Percentiles rank a stretch among this genome's conserved stretches.
Evolutionary conservation across 2,329 filamentous ascomycete species (phyloP).

Genomic region (Aspergillus luchuensis): DNA sequence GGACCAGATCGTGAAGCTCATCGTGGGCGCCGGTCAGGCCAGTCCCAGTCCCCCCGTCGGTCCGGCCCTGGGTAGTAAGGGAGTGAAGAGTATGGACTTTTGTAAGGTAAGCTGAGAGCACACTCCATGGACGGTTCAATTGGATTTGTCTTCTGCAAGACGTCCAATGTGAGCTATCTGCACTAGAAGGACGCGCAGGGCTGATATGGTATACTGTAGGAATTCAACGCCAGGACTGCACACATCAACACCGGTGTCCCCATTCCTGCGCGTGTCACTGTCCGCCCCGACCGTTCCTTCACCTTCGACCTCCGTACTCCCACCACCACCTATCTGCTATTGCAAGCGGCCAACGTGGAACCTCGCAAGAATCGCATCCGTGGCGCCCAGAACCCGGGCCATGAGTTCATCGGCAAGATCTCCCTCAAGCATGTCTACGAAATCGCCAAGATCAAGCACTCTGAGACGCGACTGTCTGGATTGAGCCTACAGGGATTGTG

Average conservation of each 20-base stretch:
- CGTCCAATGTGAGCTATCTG: not conserved
- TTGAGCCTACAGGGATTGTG: constrained; percentile 70
- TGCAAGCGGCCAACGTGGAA: constrained; percentile 77
- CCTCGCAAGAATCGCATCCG: constrained; percentile 70
- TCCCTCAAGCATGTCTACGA: constrained; percentile 96
- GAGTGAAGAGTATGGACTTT: constrained; percentile 99
- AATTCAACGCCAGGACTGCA: constrained; percentile 93
- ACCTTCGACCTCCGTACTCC: constrained; percentile 91
- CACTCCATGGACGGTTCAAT: not conserved
- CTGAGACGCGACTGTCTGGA: constrained; percentile 72
- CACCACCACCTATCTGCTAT: constrained; percentile 85
- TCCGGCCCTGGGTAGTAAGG: constrained; percentile 93
- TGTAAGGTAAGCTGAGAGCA: constrained; percentile 71
- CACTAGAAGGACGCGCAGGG: constrained; percentile 1
- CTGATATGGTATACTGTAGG: constrained; percentile 56
- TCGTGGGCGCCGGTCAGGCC: constrained; percentile 93
- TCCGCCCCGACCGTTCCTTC: constrained; percentile 91
- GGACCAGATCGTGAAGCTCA: constrained; percentile 90
- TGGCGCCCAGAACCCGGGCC: constrained; percentile 73
- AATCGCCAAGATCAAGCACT: constrained; percentile 94
- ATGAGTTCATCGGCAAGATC: constrained; percentile 78
- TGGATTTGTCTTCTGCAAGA: not conserved
- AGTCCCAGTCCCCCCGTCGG: constrained; percentile 94
- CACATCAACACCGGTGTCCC: constrained; percentile 82
- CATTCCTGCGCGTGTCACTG: constrained; percentile 84